Base-by-base conservation (phyloP, 2,329 filamentous ascomycete genomes). In the Sporothrix brunneoviolacea region DNA sequence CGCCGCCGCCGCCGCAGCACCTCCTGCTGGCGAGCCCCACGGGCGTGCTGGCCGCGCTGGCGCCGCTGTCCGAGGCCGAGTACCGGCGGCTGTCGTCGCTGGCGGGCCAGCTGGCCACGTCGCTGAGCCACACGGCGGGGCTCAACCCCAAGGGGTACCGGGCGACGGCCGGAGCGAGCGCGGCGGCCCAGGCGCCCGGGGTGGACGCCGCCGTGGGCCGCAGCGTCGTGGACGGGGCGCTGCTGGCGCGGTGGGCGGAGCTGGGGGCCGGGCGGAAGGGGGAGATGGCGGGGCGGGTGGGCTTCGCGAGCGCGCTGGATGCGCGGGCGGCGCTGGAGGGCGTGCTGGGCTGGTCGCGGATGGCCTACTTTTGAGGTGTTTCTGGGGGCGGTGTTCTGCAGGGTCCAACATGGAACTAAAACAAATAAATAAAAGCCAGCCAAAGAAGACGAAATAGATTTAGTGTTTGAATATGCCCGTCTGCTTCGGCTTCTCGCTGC, bases 41-140 rank as follows among this genome's bases (percentile, higher is more conserved):
- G 0, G 93, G 93, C 44, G 79, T 84, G 18, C 68, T 97, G 12
- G 82, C 86, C 0, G 73, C 91, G 8, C 75, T 98, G 9, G 86
- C 86, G 0, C 82, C 91, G 0, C 73, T 97, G 1, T 73, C 83
- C 0, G 91, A 97, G 66, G 74, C 84, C 6, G 76, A 83, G 10
- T 97, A 97, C 68, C 84, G 93, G 2, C 84, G 91, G 0, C 77
- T 98, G 4, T 83, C 83, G 4, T 88, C 88, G 2, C 74, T 98
- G 4, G 80, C 91, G 41, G 86, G 84, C 4, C 90, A 94, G 63
- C 75, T 98, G 2, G 75, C 83, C 8, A 87, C 83, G 30, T 82
- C 84, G 0, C 77, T 96, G 8, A 83, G 88, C 38, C 83, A 90
- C 55, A 71, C 86, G 4, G 88, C 83, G 8, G 89, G 88, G 0